phyloP scores from a whole-genome alignment of 371 early-diverging fungal species.

The Choanephora cucurbitarum region DNA sequence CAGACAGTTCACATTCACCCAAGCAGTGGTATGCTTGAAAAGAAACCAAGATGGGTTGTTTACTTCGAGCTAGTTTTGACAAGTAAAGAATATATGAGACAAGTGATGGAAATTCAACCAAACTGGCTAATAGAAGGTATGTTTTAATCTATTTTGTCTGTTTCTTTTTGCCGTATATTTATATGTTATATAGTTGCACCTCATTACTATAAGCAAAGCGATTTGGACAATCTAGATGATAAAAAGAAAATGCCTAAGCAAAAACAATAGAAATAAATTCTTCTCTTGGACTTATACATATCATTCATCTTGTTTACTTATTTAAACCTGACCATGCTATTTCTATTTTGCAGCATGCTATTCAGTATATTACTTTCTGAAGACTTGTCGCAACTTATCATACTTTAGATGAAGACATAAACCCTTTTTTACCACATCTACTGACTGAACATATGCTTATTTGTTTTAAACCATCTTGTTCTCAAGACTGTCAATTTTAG shows the following conservation, averaged over 20 bases:
- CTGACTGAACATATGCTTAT: too few species aligned
- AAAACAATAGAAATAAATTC: slow-evolving; percentile 20
- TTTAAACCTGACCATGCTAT: too few species aligned
- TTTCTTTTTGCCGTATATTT: too few species aligned
- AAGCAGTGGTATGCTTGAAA: slow-evolving; percentile 75
- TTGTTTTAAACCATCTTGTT: too few species aligned
- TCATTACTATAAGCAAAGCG: slow-evolving; percentile 87
- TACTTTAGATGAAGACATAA: too few species aligned
- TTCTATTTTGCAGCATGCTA: too few species aligned
- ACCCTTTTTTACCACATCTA: too few species aligned
- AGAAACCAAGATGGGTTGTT: slow-evolving; percentile 80
- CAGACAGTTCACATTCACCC: slow-evolving; percentile 96
- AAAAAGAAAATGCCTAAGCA: slow-evolving; percentile 66
- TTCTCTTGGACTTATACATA: too few species aligned
- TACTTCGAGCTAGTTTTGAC: slow-evolving; percentile 95
- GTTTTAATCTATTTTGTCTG: slow-evolving; percentile 3
- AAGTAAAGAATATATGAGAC: slow-evolving; percentile 93
- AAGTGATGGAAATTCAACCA: slow-evolving; percentile 90
- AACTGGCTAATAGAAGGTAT: slow-evolving; percentile 90
- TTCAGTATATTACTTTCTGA: too few species aligned
- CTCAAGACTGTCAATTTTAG: too few species aligned
- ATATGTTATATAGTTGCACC: slow-evolving; percentile 91
- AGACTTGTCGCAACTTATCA: too few species aligned
- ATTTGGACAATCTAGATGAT: slow-evolving; percentile 62
- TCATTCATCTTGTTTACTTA: too few species aligned